These are phyloP conservation scores for Fusarium robinianum DNA, from an alignment of 2,329 filamentous ascomycete genomes.

Conservation along the genomic window DNA sequence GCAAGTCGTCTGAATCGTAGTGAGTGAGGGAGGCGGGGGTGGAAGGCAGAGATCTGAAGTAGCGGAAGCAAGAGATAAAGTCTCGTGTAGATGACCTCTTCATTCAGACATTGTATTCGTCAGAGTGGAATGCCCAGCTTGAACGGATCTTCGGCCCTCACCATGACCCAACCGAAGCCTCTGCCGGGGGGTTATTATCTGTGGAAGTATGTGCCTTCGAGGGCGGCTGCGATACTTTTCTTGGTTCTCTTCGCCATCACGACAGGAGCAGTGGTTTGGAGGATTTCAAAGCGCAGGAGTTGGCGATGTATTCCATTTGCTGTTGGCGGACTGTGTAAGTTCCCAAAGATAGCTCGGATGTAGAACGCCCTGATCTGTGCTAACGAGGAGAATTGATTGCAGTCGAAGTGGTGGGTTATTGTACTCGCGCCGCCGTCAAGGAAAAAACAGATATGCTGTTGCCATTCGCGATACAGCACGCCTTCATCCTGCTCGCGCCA, in stretches of 20 bases:
- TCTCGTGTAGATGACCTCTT: slow-evolving; percentile 39
- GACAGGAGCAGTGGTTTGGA: slow-evolving; percentile 49
- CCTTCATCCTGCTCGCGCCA: slow-evolving; percentile 53
- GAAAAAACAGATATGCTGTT: slow-evolving; percentile 39
- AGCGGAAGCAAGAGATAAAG: background rate
- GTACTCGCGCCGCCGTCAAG: slow-evolving; percentile 38
- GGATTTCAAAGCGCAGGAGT: slow-evolving; percentile 49
- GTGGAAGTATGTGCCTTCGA: slow-evolving; percentile 46
- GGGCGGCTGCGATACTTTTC: slow-evolving; percentile 52
- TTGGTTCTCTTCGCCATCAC: slow-evolving; percentile 49
- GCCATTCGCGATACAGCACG: slow-evolving; percentile 49
- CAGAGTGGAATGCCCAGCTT: too few relatives aligned
- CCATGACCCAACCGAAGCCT: slow-evolving; percentile 36
- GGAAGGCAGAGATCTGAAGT: too few relatives aligned
- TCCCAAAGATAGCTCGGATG: background rate
- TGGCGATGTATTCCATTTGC: slow-evolving; percentile 57
- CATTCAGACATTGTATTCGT: too few relatives aligned
- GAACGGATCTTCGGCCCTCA: too few relatives aligned
- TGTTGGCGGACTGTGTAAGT: slow-evolving; percentile 54
- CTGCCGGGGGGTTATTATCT: slow-evolving; percentile 41
- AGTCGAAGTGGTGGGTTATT: slow-evolving; percentile 52
- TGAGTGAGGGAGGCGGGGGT: too few relatives aligned
- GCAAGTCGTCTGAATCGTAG: too few relatives aligned
- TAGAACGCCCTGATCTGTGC: background rate
- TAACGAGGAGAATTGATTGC: slow-evolving; percentile 8